Conservation (phyloP, 176 grass and related monocot genomes). For the Rhynchospora tenuis region DNA sequence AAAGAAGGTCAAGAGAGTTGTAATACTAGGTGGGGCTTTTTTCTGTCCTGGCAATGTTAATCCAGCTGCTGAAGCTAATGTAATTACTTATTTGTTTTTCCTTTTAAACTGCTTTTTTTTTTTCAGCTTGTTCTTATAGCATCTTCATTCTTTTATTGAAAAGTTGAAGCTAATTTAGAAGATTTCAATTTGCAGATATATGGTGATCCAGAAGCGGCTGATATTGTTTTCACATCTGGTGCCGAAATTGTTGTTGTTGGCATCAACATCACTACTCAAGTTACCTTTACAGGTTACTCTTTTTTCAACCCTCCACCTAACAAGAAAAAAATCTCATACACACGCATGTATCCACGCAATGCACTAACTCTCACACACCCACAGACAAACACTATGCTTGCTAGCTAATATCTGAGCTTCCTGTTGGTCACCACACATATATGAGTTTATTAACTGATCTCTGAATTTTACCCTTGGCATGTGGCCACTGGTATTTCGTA, state of each 20-base stretch:
- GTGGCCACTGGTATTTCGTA: not conserved
- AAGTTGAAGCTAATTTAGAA: not conserved
- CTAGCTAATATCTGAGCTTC: not conserved
- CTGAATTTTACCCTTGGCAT: not conserved
- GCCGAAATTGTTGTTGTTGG: conserved; percentile 71
- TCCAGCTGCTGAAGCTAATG: conserved; percentile 92
- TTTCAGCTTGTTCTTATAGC: conserved; percentile 5
- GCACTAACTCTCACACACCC: not conserved
- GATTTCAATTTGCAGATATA: conserved; percentile 48
- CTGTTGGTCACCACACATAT: not conserved
- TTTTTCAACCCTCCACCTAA: no score
- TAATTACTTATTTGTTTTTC: conserved; percentile 25
- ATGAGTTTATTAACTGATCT: not conserved
- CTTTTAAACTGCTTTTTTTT: not conserved
- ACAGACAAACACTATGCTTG: not conserved
- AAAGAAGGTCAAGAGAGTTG: conserved; percentile 72
- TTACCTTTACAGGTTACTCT: conserved; percentile 55
- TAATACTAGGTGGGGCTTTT: conserved; percentile 83
- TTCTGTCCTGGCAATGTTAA: conserved; percentile 63
- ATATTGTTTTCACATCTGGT: conserved; percentile 86
- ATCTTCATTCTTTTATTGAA: not conserved
- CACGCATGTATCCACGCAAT: no score
- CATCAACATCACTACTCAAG: conserved; percentile 80
- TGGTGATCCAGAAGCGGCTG: conserved; percentile 75
- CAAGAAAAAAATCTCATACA: not conserved